phyloP scores from a whole-genome alignment of 768 basidiomycete species.

The Leccinum aurantiacum region DNA sequence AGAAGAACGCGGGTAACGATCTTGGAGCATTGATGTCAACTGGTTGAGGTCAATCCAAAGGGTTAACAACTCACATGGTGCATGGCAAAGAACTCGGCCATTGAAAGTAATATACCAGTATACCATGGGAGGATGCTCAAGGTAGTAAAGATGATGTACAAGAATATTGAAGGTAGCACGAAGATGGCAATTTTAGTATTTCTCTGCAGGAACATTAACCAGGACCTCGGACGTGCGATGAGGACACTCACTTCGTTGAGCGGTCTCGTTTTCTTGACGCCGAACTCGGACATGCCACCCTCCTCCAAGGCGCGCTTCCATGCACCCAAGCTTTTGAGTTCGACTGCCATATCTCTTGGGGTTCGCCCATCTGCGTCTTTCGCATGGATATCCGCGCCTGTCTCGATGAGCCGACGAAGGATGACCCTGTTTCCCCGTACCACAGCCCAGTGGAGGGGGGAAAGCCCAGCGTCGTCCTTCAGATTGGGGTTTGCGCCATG shows the following conservation, averaged over 20 bases:
- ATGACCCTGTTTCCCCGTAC: slow-evolving; percentile 90
- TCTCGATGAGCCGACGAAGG: slow-evolving; percentile 82
- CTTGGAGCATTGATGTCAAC: slow-evolving; percentile 36
- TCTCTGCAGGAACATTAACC: slow-evolving; percentile 43
- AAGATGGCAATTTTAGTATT: slow-evolving; percentile 84
- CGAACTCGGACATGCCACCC: slow-evolving; percentile 78
- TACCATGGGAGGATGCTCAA: slow-evolving; percentile 87
- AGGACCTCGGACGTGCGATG: not conserved
- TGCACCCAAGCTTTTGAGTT: slow-evolving; percentile 86
- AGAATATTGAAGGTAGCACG: slow-evolving; percentile 69
- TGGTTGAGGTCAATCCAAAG: not conserved
- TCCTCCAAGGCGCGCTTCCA: slow-evolving; percentile 90
- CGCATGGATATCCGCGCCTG: slow-evolving; percentile 77
- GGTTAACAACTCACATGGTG: slow-evolving; percentile 72
- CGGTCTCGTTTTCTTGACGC: slow-evolving; percentile 60
- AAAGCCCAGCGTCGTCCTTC: slow-evolving; percentile 78
- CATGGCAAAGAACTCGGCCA: slow-evolving; percentile 89
- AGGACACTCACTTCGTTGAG: slow-evolving; percentile 65
- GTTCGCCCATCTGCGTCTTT: slow-evolving; percentile 86
- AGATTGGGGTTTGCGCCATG: slow-evolving; percentile 81
- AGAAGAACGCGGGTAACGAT: slow-evolving; percentile 84
- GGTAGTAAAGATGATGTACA: slow-evolving; percentile 84
- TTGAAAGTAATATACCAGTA: slow-evolving; percentile 76
- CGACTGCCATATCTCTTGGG: slow-evolving; percentile 90
- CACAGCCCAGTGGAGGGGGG: slow-evolving; percentile 96